Conservation (phyloP, 768 basidiomycete genomes). For the Coprinopsis cinerea region DNA sequence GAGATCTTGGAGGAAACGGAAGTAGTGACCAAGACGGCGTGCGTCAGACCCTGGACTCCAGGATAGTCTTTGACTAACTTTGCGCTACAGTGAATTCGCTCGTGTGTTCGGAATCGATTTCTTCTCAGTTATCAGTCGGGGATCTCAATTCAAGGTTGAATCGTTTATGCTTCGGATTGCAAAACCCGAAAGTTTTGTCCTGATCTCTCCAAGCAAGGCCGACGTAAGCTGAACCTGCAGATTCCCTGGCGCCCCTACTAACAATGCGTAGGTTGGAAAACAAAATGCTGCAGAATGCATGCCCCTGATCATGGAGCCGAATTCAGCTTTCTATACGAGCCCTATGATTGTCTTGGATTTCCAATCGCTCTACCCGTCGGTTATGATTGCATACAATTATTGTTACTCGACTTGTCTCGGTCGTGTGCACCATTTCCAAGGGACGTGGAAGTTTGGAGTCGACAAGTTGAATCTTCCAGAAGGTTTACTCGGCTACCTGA, state of each 20-base stretch:
- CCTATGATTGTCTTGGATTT: slow-evolving; percentile 95
- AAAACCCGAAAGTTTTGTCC: slow-evolving; percentile 89
- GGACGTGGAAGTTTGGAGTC: slow-evolving; percentile 84
- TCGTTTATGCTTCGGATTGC: slow-evolving; percentile 97
- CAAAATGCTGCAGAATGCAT: slow-evolving; percentile 97
- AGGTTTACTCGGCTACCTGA: slow-evolving; percentile 62
- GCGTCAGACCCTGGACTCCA: slow-evolving; percentile 21
- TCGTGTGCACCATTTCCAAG: slow-evolving; percentile 80
- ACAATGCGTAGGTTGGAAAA: slow-evolving; percentile 67
- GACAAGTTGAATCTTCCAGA: slow-evolving; percentile 61
- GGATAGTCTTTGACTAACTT: background rate
- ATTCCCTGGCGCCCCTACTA: background rate
- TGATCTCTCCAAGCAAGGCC: slow-evolving; percentile 82
- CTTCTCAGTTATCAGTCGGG: slow-evolving; percentile 88
- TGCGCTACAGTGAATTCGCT: slow-evolving; percentile 78
- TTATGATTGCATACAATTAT: slow-evolving; percentile 99
- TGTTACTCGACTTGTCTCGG: slow-evolving; percentile 97
- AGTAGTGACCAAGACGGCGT: slow-evolving; percentile 88
- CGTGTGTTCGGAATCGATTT: slow-evolving; percentile 98
- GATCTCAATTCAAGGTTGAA: slow-evolving; percentile 98
- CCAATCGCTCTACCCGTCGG: slow-evolving; percentile 91
- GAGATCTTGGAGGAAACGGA: slow-evolving; percentile 81
- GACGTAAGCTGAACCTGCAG: slow-evolving; percentile 47
- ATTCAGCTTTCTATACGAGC: slow-evolving; percentile 87
- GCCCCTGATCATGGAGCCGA: slow-evolving; percentile 92